These are phyloP conservation scores for Fusarium pininemorale DNA, from an alignment of 2,329 filamentous ascomycete species.

Conservation along the genomic window DNA sequence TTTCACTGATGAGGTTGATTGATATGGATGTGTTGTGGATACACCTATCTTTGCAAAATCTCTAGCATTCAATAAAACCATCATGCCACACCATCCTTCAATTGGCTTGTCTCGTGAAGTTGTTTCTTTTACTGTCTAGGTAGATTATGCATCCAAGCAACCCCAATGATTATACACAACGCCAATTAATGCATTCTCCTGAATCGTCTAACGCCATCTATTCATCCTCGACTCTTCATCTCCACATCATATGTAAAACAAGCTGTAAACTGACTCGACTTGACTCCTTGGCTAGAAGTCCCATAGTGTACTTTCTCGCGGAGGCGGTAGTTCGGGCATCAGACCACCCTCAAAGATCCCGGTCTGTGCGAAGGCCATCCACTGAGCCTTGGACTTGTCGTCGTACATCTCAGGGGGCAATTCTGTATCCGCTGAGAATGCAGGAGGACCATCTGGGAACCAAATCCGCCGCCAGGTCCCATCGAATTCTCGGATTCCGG, in stretches of 20 bases:
- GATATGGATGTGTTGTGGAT: neutral
- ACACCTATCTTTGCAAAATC: neutral
- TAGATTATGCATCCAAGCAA: constrained; percentile 19
- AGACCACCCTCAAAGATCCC: constrained; percentile 75
- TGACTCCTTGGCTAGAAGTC: constrained; percentile 64
- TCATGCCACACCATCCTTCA: neutral
- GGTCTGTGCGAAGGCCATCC: constrained; percentile 69
- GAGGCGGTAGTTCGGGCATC: constrained; percentile 82
- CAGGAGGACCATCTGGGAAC: constrained; percentile 76
- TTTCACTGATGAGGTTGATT: neutral
- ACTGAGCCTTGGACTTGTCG: constrained; percentile 68
- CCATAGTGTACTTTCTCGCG: constrained; percentile 78
- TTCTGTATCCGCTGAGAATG: constrained; percentile 71
- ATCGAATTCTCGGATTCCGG: constrained; percentile 61
- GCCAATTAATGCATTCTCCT: constrained; percentile 30
- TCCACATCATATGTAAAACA: constrained; percentile 74
- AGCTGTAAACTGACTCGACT: neutral
- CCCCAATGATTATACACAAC: constrained; percentile 17
- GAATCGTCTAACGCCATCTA: constrained; percentile 31
- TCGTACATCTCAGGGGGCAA: constrained; percentile 65
- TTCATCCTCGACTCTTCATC: constrained; percentile 9
- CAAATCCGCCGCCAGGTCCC: constrained; percentile 72
- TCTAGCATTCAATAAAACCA: neutral
- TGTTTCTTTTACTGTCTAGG: neutral
- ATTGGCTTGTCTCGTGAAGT: neutral